These are phyloP conservation scores for Lepidium africanum DNA, from an alignment of 345 rosid species.

Conservation along the genomic window DNA sequence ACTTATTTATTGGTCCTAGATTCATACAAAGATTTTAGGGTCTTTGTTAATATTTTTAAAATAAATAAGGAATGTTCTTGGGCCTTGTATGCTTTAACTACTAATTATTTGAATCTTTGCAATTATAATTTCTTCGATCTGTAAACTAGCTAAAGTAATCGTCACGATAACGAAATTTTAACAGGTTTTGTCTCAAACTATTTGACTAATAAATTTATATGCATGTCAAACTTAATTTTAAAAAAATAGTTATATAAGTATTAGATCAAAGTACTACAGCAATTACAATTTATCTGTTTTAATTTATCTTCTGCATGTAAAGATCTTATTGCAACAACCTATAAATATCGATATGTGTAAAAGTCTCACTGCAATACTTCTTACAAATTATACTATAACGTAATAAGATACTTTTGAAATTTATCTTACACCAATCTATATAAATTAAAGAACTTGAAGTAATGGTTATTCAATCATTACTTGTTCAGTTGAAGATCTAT, in stretches of 20 bases:
- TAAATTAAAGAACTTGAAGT: not conserved
- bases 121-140: not conserved
- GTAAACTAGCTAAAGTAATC: not conserved
- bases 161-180: not conserved
- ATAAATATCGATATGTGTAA: not conserved
- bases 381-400: not conserved
- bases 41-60: not conserved
- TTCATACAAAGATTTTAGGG: slow-evolving; percentile 28
- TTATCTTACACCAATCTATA: not conserved
- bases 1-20: slow-evolving; percentile 11
- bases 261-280: not conserved
- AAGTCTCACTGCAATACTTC: not conserved
- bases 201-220: not conserved
- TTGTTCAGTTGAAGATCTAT: not conserved
- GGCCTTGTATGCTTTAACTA: not conserved
- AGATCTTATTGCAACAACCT: slow-evolving; percentile 13
- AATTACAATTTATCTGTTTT: not conserved
- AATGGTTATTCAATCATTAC: not conserved
- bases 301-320: not conserved
- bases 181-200: not conserved
- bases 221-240: not conserved
- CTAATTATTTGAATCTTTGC: not conserved
- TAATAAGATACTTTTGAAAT: not conserved
- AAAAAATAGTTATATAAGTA: not conserved
- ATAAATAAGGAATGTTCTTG: not conserved